Evolutionary conservation across 139 green algal species (phyloP), one percentile per base, ranked within the genome.

Genomic region (Haematococcus sp.): DNA sequence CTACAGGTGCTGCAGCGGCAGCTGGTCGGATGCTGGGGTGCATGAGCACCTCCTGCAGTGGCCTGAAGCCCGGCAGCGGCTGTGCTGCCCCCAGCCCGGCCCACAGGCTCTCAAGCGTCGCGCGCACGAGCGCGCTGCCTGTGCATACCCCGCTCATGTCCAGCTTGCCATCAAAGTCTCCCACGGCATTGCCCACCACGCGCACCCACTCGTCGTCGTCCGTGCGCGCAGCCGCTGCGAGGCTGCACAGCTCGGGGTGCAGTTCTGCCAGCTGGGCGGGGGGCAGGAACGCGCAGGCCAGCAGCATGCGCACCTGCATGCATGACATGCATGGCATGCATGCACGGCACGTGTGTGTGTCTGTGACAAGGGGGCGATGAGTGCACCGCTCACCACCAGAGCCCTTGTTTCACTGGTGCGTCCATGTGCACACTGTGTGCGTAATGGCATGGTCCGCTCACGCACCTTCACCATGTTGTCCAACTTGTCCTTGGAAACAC

Each of bases 201-300:
- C 58, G 56, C 56, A 76, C 70, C 40, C 54, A 76, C 58, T 76
- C 70, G 35, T 76, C 70, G 28, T 76, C 70, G 33, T 76, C 70
- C 4, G 30, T 22, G 35, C 54, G 20, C 5, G 70, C 70, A 35
- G 40, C 56, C 56, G 25, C 56, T 20, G 56, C 70, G 23, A 76
- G 58, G 19, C 28, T 3, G 17, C 23, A n/a, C 35, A 76, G 70
- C 55, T 51, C 40, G 11, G 31, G 44, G 23, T n/a, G 27, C 34
- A 76, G 70, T 56, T 61, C 54, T 3, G 70, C 40, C 5, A 28
- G 43, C 32, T 31, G 31, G 4, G 32, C 51, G 4, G 20, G 4
- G 3, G 70, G 70, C 56, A 76, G 19, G 44, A 76, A 46, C 27
- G n/a, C 25, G 54, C 54, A 69, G 2, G 51, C 33, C 23, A 76